Base-by-base conservation (phyloP, 805 yeast genomes). In the Candida broadrunensis region DNA sequence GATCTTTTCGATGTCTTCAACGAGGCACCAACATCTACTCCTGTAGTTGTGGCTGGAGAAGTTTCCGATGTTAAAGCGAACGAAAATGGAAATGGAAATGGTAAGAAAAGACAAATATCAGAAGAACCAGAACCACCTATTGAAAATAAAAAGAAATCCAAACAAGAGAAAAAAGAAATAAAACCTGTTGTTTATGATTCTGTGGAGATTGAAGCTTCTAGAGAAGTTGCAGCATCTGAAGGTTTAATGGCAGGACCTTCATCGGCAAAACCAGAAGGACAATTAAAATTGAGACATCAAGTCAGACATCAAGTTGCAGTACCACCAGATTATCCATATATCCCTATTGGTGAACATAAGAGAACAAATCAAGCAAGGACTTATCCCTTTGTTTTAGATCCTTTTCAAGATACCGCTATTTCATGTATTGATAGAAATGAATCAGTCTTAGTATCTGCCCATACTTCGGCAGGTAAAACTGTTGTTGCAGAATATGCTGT, bases 251-350 rank as follows among this genome's bases (percentile, higher is more conserved):
- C 42, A 6, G 54, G 65, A 16, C 56, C 72, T 0, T 61, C 67
- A 17, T 52, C 61, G 1, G 68, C 60, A 14, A 61, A 60, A 3
- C 64, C 65, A 33, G 70, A 65, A 39, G 64, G 65, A 42, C 41
- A 40, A 31, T 82, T 89, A 44, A 83, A 85, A 59, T 70, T 89
- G 48, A 81, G 81, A 43, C 99, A 91, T 70, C 97, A 88, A 64
- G 97, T 91, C 41, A 84, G 98, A 62, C 99, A 91, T 67, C 97
- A 91, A 64, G 99, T 91, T 9, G 97, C 98, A 1, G 75, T 91
- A 18, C 99, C 99, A 1, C 95, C 96, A 4, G 85, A 85, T 45
- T 93, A 83, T 58, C 85, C 90, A 39, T 91, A 93, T 57, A 72
- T 72, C 12, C 97, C 98, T 13, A 88, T 91, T 49, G 84, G 89